Base-by-base conservation (phyloP, 345 rosid species). In the Citrus medica region DNA sequence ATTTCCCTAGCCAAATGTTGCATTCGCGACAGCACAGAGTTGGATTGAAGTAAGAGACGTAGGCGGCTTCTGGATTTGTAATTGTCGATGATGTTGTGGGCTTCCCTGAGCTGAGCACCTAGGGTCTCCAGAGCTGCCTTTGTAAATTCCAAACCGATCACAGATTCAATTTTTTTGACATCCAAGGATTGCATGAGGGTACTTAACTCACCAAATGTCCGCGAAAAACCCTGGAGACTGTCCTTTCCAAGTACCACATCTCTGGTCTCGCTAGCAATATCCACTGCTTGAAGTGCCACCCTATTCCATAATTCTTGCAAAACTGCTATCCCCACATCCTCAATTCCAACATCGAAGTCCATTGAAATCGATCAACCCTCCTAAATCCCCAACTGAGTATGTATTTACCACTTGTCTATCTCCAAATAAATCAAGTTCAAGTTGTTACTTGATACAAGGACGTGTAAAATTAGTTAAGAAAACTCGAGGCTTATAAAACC, bases 221-320 rank as follows among this genome's bases (percentile, higher is more conserved):
- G 72, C 2, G 83, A 84, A 75, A 88, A 85, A 58, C 80, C 81
- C 53, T 76, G 84, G 40, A 88, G 79, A 68, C 81, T 75, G 51
- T 75, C 81, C 78, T 80, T 86, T 58, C 80, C 86, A 16, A 88
- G 67, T 38, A 85, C 53, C 22, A 81, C 80, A 51, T 85, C 89
- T 71, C 65, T 82, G 19, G 91, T 80, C 69, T 88, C 88, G 1
- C 63, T 60, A 4, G 61, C 85, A 5, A 86, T 83, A 56, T 82
- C 78, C 73, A 64, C 63, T 0, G 84, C 80, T 61, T 82, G 86
- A 69, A 78, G 30, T 2, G 85, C 80, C 46, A 86, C 86, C 62
- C 53, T 76, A 71, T 82, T 86, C 86, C 87, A 86, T 12, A 83
- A 65, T 64, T 86, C 91, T 74, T 85, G 91, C 58, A 85, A 70